Conservation (phyloP, 345 rosid species). For the Cochlearia excelsa region DNA sequence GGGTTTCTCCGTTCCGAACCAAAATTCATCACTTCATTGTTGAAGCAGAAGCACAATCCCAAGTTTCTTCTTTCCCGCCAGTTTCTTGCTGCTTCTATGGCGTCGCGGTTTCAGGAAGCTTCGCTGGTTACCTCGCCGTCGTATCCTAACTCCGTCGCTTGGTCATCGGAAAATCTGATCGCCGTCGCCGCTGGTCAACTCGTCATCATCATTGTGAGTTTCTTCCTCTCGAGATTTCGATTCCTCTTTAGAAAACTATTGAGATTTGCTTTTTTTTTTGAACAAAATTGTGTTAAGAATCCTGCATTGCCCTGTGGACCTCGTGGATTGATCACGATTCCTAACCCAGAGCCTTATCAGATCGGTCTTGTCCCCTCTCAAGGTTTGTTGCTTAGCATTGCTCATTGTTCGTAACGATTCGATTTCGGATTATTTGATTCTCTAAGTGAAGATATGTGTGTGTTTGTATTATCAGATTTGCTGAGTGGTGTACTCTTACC, state of each 20-base stretch:
- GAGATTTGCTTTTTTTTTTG: too few relatives aligned
- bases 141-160: constrained; percentile 74
- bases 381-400: constrained; percentile 40
- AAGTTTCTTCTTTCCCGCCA: constrained; percentile 46
- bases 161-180: constrained; percentile 92
- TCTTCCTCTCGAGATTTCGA: background rate
- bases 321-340: constrained; percentile 68
- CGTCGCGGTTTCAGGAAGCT: constrained; percentile 79
- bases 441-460: constrained; percentile 20
- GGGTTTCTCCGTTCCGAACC: constrained; percentile 44
- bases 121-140: constrained; percentile 69
- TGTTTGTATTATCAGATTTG: constrained; percentile 71
- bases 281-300: constrained; percentile 46
- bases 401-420: too few relatives aligned
- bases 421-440: too few relatives aligned
- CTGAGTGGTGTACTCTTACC: constrained; percentile 58
- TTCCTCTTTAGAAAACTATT: too few relatives aligned
- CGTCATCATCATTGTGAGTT: constrained; percentile 71
- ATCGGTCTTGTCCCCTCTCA: constrained; percentile 57
- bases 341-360: constrained; percentile 52
- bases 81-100: too few relatives aligned
- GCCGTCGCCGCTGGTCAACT: constrained; percentile 85
- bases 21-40: constrained; percentile 9
- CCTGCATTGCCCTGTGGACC: constrained; percentile 83
- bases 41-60: background rate